Evolutionary conservation across 176 grass and related monocot genomes (phyloP).

Genomic region (Themeda triandra): DNA sequence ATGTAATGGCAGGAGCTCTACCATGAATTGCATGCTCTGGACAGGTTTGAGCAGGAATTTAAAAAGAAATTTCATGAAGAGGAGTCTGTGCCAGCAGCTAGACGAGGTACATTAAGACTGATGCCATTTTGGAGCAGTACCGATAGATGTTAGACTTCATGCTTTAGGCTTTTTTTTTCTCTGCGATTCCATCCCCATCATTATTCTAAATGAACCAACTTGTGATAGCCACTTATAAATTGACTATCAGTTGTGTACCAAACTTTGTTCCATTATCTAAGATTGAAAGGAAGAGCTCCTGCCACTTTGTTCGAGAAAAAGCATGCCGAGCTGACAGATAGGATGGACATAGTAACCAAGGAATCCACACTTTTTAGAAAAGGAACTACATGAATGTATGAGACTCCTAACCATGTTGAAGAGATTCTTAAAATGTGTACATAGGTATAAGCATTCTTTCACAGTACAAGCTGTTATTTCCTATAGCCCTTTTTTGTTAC

Average conservation of each 20-base stretch:
- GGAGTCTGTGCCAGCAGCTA: slow-evolving; percentile 56
- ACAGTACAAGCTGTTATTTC: neutral
- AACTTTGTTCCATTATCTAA: too few species aligned
- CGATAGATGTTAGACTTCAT: too few species aligned
- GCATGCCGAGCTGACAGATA: neutral
- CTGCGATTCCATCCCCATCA: neutral
- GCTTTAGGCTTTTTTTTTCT: too few species aligned
- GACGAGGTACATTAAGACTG: slow-evolving; percentile 44
- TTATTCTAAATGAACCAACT: neutral
- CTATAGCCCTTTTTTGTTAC: neutral
- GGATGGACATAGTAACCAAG: neutral
- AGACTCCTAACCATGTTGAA: neutral
- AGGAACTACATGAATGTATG: neutral
- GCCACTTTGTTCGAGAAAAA: neutral
- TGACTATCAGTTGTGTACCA: neutral
- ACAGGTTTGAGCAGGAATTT: slow-evolving; percentile 89
- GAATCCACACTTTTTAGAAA: neutral
- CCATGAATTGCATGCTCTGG: slow-evolving; percentile 82
- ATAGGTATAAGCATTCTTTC: neutral
- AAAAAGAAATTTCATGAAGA: slow-evolving; percentile 85
- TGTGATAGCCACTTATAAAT: neutral
- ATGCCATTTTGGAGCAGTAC: neutral
- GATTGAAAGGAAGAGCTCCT: neutral
- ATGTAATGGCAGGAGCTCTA: slow-evolving; percentile 76
- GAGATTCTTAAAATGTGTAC: neutral